Percentiles rank a stretch among this genome's conserved stretches.
Evolutionary conservation across 257 asterid species (phyloP).

Genomic region (Nicotiana noctiflora): DNA sequence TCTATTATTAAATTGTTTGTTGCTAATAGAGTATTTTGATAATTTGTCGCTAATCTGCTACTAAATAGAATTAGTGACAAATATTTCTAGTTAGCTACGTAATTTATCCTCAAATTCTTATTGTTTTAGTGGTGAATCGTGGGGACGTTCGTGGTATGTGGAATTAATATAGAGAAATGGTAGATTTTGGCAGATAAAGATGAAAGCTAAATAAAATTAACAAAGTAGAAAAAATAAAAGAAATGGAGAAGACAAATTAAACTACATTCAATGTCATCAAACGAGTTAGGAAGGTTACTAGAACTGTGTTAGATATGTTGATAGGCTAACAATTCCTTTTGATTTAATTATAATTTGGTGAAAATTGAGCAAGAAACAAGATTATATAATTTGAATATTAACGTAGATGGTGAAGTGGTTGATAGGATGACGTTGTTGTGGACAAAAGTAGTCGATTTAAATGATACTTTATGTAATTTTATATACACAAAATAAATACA

Average conservation of each 20-base stretch:
- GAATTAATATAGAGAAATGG: too few relatives aligned
- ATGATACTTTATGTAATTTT: background rate
- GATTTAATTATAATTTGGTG: background rate
- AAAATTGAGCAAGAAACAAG: background rate
- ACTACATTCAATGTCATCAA: background rate
- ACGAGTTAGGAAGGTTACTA: too few relatives aligned
- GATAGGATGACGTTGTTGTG: background rate
- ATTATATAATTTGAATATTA: background rate
- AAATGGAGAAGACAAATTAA: background rate
- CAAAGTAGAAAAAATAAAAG: background rate
- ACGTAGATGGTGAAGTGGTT: background rate
- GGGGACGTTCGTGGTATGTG: too few relatives aligned
- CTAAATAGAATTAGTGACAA: too few relatives aligned
- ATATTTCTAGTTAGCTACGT: too few relatives aligned
- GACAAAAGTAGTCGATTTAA: background rate
- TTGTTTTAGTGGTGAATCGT: too few relatives aligned
- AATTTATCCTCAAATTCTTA: too few relatives aligned
- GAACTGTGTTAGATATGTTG: background rate
- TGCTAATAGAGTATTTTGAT: too few relatives aligned
- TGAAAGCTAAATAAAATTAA: too few relatives aligned
- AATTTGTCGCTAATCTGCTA: too few relatives aligned
- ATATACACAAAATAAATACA: background rate
- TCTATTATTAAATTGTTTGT: too few relatives aligned
- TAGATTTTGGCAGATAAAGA: too few relatives aligned
- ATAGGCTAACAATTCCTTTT: background rate